A percentile compares a stretch with the other conserved stretches of the same genome.
phyloP scores from a whole-genome alignment of 805 yeast species.

The Blastobotrys mokoenaii region DNA sequence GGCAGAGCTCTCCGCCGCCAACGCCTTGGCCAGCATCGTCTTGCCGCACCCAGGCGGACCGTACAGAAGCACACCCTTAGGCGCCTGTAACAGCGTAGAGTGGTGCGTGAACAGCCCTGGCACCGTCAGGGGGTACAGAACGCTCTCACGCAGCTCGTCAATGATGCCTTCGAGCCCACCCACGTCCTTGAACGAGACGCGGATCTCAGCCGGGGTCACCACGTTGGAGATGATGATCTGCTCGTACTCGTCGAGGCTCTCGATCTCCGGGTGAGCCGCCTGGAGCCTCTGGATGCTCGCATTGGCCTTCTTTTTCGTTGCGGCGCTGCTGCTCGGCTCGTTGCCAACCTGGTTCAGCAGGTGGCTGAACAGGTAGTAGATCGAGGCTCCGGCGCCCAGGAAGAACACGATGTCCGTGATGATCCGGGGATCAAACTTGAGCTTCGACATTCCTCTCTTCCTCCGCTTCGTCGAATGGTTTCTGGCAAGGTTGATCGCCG shows the following conservation, averaged over 20 bases:
- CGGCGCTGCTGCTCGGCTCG: slow-evolving; percentile 37
- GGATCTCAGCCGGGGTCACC: slow-evolving; percentile 76
- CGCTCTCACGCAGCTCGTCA: slow-evolving; percentile 80
- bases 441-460: slow-evolving; percentile 4
- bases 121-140: slow-evolving; percentile 70
- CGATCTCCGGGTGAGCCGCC: slow-evolving; percentile 48
- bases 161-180: slow-evolving; percentile 83
- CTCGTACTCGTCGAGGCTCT: slow-evolving; percentile 62
- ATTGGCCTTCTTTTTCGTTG: slow-evolving; percentile 52
- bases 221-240: slow-evolving; percentile 66
- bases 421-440: slow-evolving; percentile 18
- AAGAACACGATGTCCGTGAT: slow-evolving; percentile 41
- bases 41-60: slow-evolving; percentile 99
- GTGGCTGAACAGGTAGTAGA: slow-evolving; percentile 51
- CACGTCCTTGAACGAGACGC: slow-evolving; percentile 66
- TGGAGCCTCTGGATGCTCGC: slow-evolving; percentile 51
- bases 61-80: slow-evolving; percentile 84
- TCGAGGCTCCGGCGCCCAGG: slow-evolving; percentile 58
- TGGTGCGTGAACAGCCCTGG: slow-evolving; percentile 70
- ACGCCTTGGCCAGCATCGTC: slow-evolving; percentile 93
- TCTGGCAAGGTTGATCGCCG: too few species aligned
- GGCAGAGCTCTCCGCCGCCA: slow-evolving; percentile 87
- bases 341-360: slow-evolving; percentile 38
- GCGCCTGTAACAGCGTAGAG: slow-evolving; percentile 68
- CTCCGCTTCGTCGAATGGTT: not conserved